A percentile compares a stretch with the other conserved stretches of the same genome.
These are phyloP conservation scores for Penicillium subrubescens DNA, from an alignment of 495 filamentous ascomycete genomes.

Conservation along the genomic window DNA sequence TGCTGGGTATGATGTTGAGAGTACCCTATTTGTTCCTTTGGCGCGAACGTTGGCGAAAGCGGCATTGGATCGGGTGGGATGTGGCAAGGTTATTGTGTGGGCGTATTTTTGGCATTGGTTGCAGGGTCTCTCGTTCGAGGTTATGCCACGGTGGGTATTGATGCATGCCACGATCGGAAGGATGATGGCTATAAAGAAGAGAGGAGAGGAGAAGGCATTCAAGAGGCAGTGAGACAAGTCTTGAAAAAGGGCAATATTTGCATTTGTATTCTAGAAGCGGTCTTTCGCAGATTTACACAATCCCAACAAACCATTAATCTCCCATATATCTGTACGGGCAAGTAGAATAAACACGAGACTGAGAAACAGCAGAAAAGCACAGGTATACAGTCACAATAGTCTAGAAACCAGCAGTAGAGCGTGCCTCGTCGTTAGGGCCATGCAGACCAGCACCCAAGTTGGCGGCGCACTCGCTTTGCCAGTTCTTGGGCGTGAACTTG, in stretches of 20 bases:
- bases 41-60: slow-evolving; percentile 28
- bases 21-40: slow-evolving; percentile 24
- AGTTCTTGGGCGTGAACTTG: slow-evolving; percentile 80
- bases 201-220: slow-evolving; percentile 9
- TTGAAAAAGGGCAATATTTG: not conserved
- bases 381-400: slow-evolving; percentile 10
- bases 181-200: slow-evolving; percentile 16
- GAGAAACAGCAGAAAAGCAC: slow-evolving; percentile 1
- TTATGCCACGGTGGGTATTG: slow-evolving; percentile 26
- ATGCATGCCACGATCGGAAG: slow-evolving; percentile 18
- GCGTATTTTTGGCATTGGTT: slow-evolving; percentile 37
- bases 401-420: slow-evolving; percentile 42
- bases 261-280: not conserved
- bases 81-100: slow-evolving; percentile 26
- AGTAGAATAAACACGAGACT: not conserved
- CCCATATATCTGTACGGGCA: slow-evolving; percentile 15
- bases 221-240: slow-evolving; percentile 12
- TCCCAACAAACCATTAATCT: not conserved
- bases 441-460: slow-evolving; percentile 59
- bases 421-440: slow-evolving; percentile 39
- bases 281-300: slow-evolving; percentile 1
- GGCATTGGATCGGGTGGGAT: slow-evolving; percentile 35
- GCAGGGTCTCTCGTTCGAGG: slow-evolving; percentile 23
- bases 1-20: slow-evolving; percentile 22
- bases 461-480: slow-evolving; percentile 71